Conservation (phyloP, 495 filamentous ascomycete genomes). For the Aspergillus nanangensis region DNA sequence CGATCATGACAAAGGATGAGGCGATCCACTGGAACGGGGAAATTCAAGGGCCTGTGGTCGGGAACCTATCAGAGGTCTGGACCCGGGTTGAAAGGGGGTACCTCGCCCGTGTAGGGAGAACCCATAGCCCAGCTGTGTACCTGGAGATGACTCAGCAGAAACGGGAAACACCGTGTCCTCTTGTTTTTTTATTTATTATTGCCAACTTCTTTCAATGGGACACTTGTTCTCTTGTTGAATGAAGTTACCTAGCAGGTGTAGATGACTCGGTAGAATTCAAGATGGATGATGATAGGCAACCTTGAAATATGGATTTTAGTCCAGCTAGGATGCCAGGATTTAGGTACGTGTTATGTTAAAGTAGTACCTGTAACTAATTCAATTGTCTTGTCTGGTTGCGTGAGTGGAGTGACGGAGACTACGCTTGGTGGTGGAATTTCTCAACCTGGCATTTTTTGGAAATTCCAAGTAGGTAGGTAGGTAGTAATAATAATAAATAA, state of each 20-base stretch:
- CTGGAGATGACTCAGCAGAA: no score
- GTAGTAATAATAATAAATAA: no score
- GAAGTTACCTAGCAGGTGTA: no score
- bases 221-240: no score
- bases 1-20: slow-evolving; percentile 3
- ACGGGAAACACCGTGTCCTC: slow-evolving; percentile 45
- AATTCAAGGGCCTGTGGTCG: slow-evolving; percentile 2
- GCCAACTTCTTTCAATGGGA: background rate
- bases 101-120: background rate
- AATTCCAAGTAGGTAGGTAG: no score
- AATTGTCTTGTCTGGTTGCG: background rate
- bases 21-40: slow-evolving; percentile 19
- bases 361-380: no score
- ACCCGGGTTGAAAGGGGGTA: background rate
- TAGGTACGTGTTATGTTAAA: no score
- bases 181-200: slow-evolving; percentile 3
- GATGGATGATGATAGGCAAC: no score
- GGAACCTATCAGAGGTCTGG: slow-evolving; percentile 18
- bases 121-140: background rate
- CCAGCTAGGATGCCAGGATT: no score
- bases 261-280: no score
- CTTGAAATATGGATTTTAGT: no score
- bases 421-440: slow-evolving; percentile 30
- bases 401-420: slow-evolving; percentile 30
- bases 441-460: slow-evolving; percentile 26